Conservation (phyloP, 371 early-diverging fungal species). For the Circinella minor region DNA sequence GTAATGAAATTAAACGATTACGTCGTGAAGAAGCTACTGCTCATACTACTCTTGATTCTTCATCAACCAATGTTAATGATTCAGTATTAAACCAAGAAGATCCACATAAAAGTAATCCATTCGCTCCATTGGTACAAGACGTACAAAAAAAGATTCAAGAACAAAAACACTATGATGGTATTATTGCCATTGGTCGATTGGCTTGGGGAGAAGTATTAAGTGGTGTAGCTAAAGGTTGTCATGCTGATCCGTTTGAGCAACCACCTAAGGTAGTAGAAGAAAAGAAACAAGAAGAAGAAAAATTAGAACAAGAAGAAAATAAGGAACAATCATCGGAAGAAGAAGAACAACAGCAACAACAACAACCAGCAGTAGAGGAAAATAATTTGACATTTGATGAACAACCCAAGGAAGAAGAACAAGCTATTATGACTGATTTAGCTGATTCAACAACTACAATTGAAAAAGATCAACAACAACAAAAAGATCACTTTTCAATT, state of each 20-base stretch:
- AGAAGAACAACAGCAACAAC: not conserved
- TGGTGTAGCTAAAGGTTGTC: constrained; percentile 66
- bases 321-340: not conserved
- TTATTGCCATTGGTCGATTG: constrained; percentile 66
- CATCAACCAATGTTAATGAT: constrained; percentile 1
- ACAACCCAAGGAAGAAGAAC: not conserved
- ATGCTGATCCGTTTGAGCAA: constrained; percentile 45
- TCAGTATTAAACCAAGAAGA: not conserved
- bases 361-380: not conserved
- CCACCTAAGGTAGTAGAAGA: constrained; percentile 3
- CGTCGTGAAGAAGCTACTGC: constrained; percentile 50
- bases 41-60: not conserved
- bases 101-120: constrained; percentile 20
- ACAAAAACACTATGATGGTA: constrained; percentile 49
- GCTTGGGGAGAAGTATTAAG: constrained; percentile 62
- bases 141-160: constrained; percentile 26
- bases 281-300: constrained; percentile 11
- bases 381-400: constrained; percentile 1
- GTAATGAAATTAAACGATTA: constrained; percentile 57
- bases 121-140: constrained; percentile 26
- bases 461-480: not conserved
- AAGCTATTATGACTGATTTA: not conserved
- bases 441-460: not conserved
- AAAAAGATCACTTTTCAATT: constrained; percentile 8
- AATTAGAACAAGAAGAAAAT: constrained; percentile 1